phyloP scores from a whole-genome alignment of 1,284 basidiomycete genomes.

The Gomphus bonarii region DNA sequence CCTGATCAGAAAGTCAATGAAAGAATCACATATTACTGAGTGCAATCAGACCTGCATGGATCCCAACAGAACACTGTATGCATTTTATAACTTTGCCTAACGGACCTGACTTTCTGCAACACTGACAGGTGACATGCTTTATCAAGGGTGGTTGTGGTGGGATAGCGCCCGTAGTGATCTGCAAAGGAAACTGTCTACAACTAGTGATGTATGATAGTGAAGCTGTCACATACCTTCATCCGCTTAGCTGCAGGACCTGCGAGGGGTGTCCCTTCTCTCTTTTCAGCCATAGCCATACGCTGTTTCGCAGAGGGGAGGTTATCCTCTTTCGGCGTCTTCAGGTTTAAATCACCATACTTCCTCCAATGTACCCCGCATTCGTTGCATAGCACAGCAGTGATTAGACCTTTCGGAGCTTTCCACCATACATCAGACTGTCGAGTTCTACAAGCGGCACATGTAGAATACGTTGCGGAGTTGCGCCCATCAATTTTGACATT shows the following conservation, averaged over 20 bases:
- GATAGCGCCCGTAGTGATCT: not conserved
- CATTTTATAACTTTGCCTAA: slow-evolving; percentile 71
- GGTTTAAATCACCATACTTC: slow-evolving; percentile 81
- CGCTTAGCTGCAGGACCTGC: slow-evolving; percentile 52
- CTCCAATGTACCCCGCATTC: slow-evolving; percentile 75
- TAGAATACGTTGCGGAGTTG: slow-evolving; percentile 19
- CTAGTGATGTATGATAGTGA: not conserved
- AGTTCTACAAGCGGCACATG: slow-evolving; percentile 71
- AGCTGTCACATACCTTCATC: slow-evolving; percentile 44
- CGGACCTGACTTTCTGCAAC: slow-evolving; percentile 68
- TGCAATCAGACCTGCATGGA: slow-evolving; percentile 51
- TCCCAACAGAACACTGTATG: slow-evolving; percentile 63
- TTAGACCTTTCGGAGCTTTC: slow-evolving; percentile 75
- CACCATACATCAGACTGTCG: slow-evolving; percentile 73
- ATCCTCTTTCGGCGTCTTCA: slow-evolving; percentile 55
- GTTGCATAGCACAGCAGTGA: slow-evolving; percentile 66
- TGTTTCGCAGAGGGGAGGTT: slow-evolving; percentile 34
- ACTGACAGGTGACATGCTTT: slow-evolving; percentile 61
- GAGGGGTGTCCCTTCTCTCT: slow-evolving; percentile 72
- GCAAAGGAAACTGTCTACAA: not conserved
- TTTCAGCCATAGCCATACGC: slow-evolving; percentile 35
- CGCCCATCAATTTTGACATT: slow-evolving; percentile 38
- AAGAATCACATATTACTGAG: slow-evolving; percentile 4
- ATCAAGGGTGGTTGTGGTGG: slow-evolving; percentile 14
- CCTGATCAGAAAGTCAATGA: slow-evolving; percentile 25